Percentiles rank a stretch among this genome's conserved stretches.
These are phyloP conservation scores for Candida nanaspora DNA, from an alignment of 805 yeast genomes.

Conservation along the genomic window DNA sequence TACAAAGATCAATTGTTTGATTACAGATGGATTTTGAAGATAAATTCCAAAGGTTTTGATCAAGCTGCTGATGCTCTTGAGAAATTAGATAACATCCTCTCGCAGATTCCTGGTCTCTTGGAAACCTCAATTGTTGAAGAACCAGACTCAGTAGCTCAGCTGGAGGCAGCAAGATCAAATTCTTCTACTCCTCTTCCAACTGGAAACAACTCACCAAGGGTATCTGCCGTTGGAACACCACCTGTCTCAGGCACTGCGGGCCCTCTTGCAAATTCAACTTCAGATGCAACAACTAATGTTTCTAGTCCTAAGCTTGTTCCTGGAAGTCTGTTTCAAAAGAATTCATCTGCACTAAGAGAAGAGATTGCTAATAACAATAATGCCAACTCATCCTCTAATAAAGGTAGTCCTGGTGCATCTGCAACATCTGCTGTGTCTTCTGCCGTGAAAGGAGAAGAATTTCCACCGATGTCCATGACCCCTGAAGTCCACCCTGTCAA, in stretches of 20 bases:
- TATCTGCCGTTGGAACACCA: neutral
- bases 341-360: neutral
- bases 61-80: slow-evolving; percentile 71
- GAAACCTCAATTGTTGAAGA: slow-evolving; percentile 8
- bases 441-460: neutral
- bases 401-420: neutral
- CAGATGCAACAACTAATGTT: neutral
- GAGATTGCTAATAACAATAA: neutral
- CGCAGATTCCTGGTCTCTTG: slow-evolving; percentile 67
- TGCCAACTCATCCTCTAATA: neutral
- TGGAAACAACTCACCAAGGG: neutral
- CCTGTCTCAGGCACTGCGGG: neutral
- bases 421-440: too few species aligned
- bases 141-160: slow-evolving; percentile 1
- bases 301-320: neutral
- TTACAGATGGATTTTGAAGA: slow-evolving; percentile 70
- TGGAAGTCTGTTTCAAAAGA: neutral
- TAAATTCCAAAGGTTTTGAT: slow-evolving; percentile 68
- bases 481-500: neutral
- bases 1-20: slow-evolving; percentile 66
- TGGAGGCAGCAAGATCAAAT: neutral
- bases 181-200: neutral
- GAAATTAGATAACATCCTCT: slow-evolving; percentile 63
- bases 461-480: slow-evolving; percentile 2
- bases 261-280: neutral